Evolutionary conservation across 352 stramenopile species (phyloP), one percentile per base, ranked within the genome.

Genomic region (Pythium oligandrum): DNA sequence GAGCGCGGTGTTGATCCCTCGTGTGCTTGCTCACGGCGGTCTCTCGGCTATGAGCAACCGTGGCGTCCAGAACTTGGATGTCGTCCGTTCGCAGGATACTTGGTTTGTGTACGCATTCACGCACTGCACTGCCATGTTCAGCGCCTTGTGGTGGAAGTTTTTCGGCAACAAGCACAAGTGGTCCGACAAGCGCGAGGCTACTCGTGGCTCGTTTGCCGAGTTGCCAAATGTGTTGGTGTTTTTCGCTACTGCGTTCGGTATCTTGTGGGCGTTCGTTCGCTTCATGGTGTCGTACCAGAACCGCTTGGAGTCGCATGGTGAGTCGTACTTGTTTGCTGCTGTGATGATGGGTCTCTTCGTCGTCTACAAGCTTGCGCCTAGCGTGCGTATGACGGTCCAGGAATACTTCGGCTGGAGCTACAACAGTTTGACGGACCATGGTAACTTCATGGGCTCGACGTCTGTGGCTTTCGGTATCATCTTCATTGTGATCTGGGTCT

Each of bases 321-420:
- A 81, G 56, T 90, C 83, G 38, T 75, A 91, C 59, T 60, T 93
- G 8, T 84, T 61, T 39, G 80, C 83, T 33, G 70, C 59, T 49
- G 44, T 94, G 30, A 63, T 90, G 31, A 84, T 93, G 73, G 83
- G 80, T 8, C 57, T 89, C 26, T 91, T 83, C 64, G 86, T 90
- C 45, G 69, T 75, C 8, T 81, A 79, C 63, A 90, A 90, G 57
- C 63, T 93, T 34, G 81, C 72, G 17, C 80, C 83, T 6, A 89
- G 67, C 51, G 83, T 93, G 49, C 83, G 80, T 33, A 93, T 93
- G 83, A 91, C 70, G 55, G 86, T 88, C 56, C 83, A 93, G 60
- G 79, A 90, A 53, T 93, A 93, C 66, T 93, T 93, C 60, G 83
- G 83, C 53, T 93, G 83, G 83, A 91, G 80, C 59, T 90, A 93